phyloP scores from a whole-genome alignment of 108 stramenopile genomes.

The Cylindrotheca fusiformis region DNA sequence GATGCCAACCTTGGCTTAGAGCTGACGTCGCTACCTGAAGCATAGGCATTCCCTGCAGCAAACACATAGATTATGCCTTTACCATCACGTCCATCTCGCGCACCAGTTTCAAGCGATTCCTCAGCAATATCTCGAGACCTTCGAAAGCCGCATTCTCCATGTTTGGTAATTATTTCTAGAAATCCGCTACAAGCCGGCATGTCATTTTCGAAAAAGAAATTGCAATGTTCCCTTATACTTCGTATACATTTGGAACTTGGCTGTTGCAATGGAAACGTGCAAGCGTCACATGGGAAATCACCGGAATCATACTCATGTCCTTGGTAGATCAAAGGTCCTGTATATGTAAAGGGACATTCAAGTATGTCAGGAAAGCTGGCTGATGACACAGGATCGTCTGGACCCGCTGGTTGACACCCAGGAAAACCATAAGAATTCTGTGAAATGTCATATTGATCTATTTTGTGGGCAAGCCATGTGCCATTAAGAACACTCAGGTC shows the following conservation, averaged over 20 bases:
- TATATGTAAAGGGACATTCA: constrained; percentile 11
- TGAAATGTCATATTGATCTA: constrained; percentile 34
- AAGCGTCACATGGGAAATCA: constrained; percentile 7
- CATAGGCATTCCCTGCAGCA: constrained; percentile 43
- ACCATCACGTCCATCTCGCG: constrained; percentile 36
- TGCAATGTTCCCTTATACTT: constrained; percentile 22
- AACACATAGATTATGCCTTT: constrained; percentile 48
- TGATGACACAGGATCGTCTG: no score
- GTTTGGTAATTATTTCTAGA: constrained; percentile 17
- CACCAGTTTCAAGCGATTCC: constrained; percentile 13
- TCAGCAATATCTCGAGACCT: not conserved
- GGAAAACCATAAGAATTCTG: constrained; percentile 29
- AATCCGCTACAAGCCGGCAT: constrained; percentile 29
- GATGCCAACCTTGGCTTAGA: constrained; percentile 33
- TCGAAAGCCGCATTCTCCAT: constrained; percentile 27
- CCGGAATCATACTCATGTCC: not conserved
- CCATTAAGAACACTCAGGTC: not conserved
- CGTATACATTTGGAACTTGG: constrained; percentile 5
- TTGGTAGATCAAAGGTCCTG: not conserved
- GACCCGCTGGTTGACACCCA: not conserved
- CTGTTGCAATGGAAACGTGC: constrained; percentile 4
- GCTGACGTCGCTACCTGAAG: constrained; percentile 35
- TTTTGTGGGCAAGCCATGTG: constrained; percentile 4
- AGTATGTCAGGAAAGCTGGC: not conserved
- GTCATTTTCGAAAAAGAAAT: constrained; percentile 18